Evolutionary conservation across 768 basidiomycete genomes (phyloP).

Genomic region (Lyophyllum decastes): DNA sequence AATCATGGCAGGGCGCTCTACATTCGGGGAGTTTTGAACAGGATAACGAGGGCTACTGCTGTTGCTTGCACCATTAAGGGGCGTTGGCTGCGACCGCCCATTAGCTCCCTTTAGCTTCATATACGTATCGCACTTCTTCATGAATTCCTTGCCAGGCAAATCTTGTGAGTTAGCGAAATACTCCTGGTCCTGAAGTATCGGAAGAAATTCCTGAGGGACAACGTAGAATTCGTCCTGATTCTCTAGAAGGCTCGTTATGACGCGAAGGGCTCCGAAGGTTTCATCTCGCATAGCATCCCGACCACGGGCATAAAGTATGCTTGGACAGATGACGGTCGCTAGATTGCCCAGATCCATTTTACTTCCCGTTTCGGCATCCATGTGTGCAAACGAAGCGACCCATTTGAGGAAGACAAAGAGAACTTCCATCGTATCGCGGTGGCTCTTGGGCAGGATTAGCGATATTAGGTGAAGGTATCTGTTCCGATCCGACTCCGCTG

Average conservation of each 20-base stretch:
- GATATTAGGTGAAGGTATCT: constrained; percentile 85
- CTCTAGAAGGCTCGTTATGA: constrained; percentile 84
- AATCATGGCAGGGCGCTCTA: constrained; percentile 49
- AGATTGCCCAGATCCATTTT: constrained; percentile 98
- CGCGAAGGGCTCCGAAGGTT: constrained; percentile 86
- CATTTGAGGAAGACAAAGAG: constrained; percentile 98
- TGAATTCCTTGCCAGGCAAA: constrained; percentile 89
- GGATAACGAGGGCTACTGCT: constrained; percentile 40
- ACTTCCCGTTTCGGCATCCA: constrained; percentile 95
- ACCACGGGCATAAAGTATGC: constrained; percentile 89
- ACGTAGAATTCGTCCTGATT: constrained; percentile 94
- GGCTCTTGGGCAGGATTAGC: constrained; percentile 85
- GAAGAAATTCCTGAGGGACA: constrained; percentile 88
- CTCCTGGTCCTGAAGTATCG: constrained; percentile 88
- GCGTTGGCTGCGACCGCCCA: constrained; percentile 47
- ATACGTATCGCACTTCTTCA: constrained; percentile 95
- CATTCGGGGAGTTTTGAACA: constrained; percentile 35
- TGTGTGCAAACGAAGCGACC: constrained; percentile 98
- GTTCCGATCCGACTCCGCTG: constrained; percentile 73
- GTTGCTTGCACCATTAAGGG: constrained; percentile 38
- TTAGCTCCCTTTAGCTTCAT: constrained; percentile 68
- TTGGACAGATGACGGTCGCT: constrained; percentile 97
- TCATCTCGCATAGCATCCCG: constrained; percentile 89
- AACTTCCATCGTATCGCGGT: constrained; percentile 97
- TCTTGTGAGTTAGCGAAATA: constrained; percentile 89